These are phyloP conservation scores for Volvox reticuliferus DNA, from an alignment of 139 green algal genomes.

Conservation along the genomic window DNA sequence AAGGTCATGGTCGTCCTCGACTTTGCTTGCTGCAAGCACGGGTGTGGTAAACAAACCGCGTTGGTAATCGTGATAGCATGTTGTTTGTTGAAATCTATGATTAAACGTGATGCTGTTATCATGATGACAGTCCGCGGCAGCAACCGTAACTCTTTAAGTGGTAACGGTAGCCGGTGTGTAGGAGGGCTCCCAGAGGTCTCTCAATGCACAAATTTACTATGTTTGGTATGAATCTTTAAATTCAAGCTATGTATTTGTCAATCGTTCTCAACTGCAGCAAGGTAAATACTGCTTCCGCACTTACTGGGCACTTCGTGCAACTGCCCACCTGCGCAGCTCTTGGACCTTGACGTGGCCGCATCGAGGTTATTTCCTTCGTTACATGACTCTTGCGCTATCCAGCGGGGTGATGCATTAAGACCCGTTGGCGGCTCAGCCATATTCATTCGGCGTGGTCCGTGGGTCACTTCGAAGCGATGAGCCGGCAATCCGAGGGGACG, in stretches of 20 bases:
- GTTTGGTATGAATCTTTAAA: too few species aligned
- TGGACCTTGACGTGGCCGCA: background rate
- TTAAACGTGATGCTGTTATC: too few species aligned
- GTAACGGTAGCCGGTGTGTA: too few species aligned
- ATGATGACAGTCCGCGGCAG: too few species aligned
- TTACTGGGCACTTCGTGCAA: background rate
- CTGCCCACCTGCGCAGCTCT: background rate
- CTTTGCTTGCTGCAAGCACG: background rate
- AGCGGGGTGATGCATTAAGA: background rate
- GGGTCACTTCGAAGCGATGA: background rate
- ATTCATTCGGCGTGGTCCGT: background rate
- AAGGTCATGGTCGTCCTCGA: background rate
- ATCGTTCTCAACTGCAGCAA: background rate
- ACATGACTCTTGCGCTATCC: background rate
- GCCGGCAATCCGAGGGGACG: too few species aligned
- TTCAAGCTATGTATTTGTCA: too few species aligned
- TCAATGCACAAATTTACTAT: too few species aligned
- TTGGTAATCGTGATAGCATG: too few species aligned
- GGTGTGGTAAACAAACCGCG: background rate
- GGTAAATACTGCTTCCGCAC: background rate
- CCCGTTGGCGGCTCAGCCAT: constrained; percentile 7
- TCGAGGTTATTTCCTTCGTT: background rate
- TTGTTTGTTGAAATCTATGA: too few species aligned
- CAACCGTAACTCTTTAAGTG: too few species aligned
- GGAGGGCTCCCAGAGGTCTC: too few species aligned